Evolutionary conservation across 106 monocot genomes (phyloP).

Genomic region (Posidonia australis): DNA sequence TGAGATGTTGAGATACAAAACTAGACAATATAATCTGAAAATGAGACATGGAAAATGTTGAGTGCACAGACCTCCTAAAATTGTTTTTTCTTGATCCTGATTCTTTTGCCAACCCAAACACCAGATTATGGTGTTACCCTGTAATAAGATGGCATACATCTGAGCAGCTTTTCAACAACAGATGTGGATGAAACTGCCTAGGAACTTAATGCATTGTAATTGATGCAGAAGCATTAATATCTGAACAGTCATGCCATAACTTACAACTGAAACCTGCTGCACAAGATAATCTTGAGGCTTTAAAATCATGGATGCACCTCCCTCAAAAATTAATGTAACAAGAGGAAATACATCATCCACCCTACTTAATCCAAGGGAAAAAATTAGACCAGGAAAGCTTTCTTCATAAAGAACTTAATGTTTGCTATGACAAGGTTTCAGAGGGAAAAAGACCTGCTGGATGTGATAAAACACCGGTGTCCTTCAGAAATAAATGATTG

Average conservation of each 20-base stretch:
- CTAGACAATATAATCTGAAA: background rate
- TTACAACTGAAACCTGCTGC: conserved; percentile 61
- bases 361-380: conserved; percentile 14
- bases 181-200: no score
- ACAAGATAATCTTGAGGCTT: conserved; percentile 83
- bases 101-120: conserved; percentile 98
- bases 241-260: background rate
- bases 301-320: conserved; percentile 49
- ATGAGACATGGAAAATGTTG: background rate
- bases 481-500: conserved; percentile 41
- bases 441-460: conserved; percentile 42
- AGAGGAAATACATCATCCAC: conserved; percentile 55
- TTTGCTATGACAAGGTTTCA: background rate
- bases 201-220: no score
- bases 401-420: background rate
- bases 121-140: conserved; percentile 70
- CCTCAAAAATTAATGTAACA: conserved; percentile 69
- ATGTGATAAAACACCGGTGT: conserved; percentile 56
- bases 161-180: no score
- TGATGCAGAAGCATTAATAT: background rate
- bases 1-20: background rate
- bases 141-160: conserved; percentile 8
- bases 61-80: conserved; percentile 82
- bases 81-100: conserved; percentile 55
- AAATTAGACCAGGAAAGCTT: background rate